Percentiles rank a stretch among this genome's conserved stretches.
phyloP scores from a whole-genome alignment of 2,329 filamentous ascomycete species.

The Chrysoporthe puriensis region DNA sequence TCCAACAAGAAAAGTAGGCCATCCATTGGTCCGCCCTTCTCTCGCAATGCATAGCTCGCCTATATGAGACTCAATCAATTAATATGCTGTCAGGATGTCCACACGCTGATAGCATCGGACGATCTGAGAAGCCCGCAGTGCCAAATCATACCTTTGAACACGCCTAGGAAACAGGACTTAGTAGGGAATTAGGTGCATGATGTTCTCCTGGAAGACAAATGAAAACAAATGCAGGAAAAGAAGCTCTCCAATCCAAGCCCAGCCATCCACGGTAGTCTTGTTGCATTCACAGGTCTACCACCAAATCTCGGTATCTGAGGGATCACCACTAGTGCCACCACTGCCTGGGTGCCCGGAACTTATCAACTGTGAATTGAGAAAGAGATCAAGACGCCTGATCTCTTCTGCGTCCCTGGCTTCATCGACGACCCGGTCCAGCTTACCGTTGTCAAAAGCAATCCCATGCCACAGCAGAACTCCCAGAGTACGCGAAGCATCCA shows the following conservation, averaged over 20 bases:
- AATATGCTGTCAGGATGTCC: too few relatives aligned
- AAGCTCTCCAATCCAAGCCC: not conserved
- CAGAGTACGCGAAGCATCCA: constrained; percentile 50
- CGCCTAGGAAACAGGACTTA: too few relatives aligned
- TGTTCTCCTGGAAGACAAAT: not conserved
- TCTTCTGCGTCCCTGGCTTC: constrained; percentile 54
- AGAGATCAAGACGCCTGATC: constrained; percentile 52
- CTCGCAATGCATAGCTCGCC: too few relatives aligned
- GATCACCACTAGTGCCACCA: not conserved
- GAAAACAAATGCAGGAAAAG: constrained; percentile 1
- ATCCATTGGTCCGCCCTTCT: too few relatives aligned
- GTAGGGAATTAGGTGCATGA: not conserved
- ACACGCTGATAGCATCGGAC: too few relatives aligned
- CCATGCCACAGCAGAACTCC: constrained; percentile 67
- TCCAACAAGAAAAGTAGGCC: too few relatives aligned
- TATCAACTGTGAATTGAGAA: constrained; percentile 23
- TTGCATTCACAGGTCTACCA: not conserved
- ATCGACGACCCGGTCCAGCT: constrained; percentile 60
- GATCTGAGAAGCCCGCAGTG: not conserved
- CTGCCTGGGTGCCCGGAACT: not conserved
- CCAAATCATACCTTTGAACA: not conserved
- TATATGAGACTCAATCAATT: too few relatives aligned
- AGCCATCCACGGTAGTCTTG: not conserved
- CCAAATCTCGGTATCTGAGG: not conserved
- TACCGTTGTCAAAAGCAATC: constrained; percentile 65